A percentile compares a stretch with the other conserved stretches of the same genome.
Conservation (phyloP, 495 filamentous ascomycete genomes). For the Chaetomium cochliodes region DNA sequence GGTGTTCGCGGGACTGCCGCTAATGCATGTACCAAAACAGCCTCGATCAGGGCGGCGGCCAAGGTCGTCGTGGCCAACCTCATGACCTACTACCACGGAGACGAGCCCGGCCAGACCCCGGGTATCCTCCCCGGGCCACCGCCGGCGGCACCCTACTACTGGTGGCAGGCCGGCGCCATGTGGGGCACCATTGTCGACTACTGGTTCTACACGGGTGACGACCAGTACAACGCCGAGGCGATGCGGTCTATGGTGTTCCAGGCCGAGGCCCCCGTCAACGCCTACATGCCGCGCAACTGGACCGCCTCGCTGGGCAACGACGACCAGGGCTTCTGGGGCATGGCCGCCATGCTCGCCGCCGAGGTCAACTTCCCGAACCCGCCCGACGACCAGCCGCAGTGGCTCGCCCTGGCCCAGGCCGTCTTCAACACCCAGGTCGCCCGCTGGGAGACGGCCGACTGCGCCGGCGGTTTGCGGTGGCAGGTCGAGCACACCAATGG, state of each 20-base stretch:
- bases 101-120: conserved; percentile 56
- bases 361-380: conserved; percentile 64
- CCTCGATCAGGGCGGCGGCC: conserved; percentile 32
- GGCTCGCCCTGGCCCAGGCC: conserved; percentile 78
- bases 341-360: conserved; percentile 66
- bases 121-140: conserved; percentile 46
- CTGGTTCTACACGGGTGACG: conserved; percentile 64
- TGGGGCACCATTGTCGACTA: conserved; percentile 69
- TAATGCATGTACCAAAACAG: conserved; percentile 19
- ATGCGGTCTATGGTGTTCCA: conserved; percentile 58
- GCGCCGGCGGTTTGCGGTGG: conserved; percentile 78
- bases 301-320: conserved; percentile 64
- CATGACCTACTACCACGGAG: conserved; percentile 62
- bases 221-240: conserved; percentile 57
- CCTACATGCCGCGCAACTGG: conserved; percentile 64
- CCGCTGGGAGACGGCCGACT: conserved; percentile 62
- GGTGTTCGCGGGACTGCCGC: background rate
- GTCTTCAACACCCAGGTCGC: conserved; percentile 72
- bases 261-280: conserved; percentile 50
- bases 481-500: conserved; percentile 74
- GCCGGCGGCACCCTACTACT: conserved; percentile 41
- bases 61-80: conserved; percentile 47
- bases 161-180: conserved; percentile 81
- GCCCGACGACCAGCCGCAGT: conserved; percentile 58
- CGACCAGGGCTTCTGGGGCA: conserved; percentile 68